A percentile compares a stretch with the other conserved stretches of the same genome.
Evolutionary conservation across 2,329 filamentous ascomycete genomes (phyloP).

Genomic region (Sphaerostilbella broomeana): DNA sequence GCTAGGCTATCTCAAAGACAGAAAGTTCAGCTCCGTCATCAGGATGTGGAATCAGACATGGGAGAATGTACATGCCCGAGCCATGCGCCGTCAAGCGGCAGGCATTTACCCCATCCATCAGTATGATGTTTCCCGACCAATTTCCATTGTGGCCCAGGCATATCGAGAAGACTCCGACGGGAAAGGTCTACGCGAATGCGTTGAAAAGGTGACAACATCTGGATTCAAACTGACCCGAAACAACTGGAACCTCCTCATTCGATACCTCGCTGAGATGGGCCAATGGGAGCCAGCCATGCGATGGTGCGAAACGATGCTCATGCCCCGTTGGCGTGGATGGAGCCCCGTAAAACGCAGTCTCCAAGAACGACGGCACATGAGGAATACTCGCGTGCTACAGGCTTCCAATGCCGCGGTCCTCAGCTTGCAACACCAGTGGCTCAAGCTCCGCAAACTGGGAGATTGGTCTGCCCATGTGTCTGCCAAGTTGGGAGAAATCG

Average conservation of each 20-base stretch:
- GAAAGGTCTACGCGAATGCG: slow-evolving; percentile 40
- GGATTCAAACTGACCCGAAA: slow-evolving; percentile 70
- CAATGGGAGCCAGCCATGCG: slow-evolving; percentile 61
- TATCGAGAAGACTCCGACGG: slow-evolving; percentile 35
- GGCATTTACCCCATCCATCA: slow-evolving; percentile 42
- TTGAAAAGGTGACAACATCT: slow-evolving; percentile 50
- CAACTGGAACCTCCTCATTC: slow-evolving; percentile 77
- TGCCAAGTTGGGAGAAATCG: slow-evolving; percentile 32
- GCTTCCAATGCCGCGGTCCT: slow-evolving; percentile 38
- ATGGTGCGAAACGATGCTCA: slow-evolving; percentile 70
- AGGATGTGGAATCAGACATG: slow-evolving; percentile 61
- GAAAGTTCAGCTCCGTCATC: slow-evolving; percentile 54
- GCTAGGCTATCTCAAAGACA: slow-evolving; percentile 53
- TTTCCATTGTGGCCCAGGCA: slow-evolving; percentile 44
- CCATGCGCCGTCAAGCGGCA: slow-evolving; percentile 17
- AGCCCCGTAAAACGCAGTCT: slow-evolving; percentile 15
- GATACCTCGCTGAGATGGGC: slow-evolving; percentile 55
- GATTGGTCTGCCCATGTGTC: slow-evolving; percentile 43
- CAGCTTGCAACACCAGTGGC: slow-evolving; percentile 43
- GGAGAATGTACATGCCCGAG: slow-evolving; percentile 38
- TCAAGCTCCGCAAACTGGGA: slow-evolving; percentile 41
- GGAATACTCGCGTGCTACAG: slow-evolving; percentile 27
- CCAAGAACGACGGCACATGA: slow-evolving; percentile 33
- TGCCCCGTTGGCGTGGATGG: slow-evolving; percentile 76
- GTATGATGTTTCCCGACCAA: slow-evolving; percentile 44